Evolutionary conservation across 2,329 filamentous ascomycete genomes (phyloP), one percentile per base, ranked within the genome.

Genomic region (Botrytis pseudocinerea): DNA sequence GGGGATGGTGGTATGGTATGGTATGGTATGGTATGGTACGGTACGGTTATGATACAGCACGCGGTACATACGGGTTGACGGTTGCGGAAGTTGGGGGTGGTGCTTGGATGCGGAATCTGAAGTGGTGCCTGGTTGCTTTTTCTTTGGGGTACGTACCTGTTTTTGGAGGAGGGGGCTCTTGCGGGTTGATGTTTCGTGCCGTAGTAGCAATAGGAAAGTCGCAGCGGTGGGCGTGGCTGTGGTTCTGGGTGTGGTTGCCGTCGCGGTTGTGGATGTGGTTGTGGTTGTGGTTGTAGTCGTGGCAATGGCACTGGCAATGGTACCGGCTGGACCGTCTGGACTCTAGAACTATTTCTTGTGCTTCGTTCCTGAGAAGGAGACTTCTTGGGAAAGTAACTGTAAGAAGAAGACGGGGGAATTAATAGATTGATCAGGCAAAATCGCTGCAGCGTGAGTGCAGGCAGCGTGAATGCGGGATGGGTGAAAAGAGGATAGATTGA

Each of bases 371-470:
- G 71, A 61, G 60, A 40, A 59, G 51, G 62, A 59, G 68, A 72
- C 74, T 74, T 72, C 69, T 12, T 20, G 48, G 3, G 48, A 46
- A 46, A 65, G 46, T 66, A 66, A 77, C 75, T 76, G 77, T 73
- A 77, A 76, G 60, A 75, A 76, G 76, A 77, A 77, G 75, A 74
- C 28, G 51, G 62, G 78, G 75, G 76, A 70, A 78, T 80, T 79
- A 80, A 78, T 75, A 48, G 73, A 79, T 79, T 79, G 78, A 80
- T 80, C 78, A 77, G 78, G 77, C 75, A 79, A 80, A 78, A 78
- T 78, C 73, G 74, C 65, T 74, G 76, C 76, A 75, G 76, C 73
- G 75, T 74, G 75, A 75, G 75, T 76, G 77, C 76, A 76, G 77
- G 75, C 76, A 75, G 76, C 74, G 75, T 72, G 75, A 76, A 76